A percentile compares a stretch with the other conserved stretches of the same genome.
Conservation (phyloP, 140 eudicot species). For the Anethum foeniculum region DNA sequence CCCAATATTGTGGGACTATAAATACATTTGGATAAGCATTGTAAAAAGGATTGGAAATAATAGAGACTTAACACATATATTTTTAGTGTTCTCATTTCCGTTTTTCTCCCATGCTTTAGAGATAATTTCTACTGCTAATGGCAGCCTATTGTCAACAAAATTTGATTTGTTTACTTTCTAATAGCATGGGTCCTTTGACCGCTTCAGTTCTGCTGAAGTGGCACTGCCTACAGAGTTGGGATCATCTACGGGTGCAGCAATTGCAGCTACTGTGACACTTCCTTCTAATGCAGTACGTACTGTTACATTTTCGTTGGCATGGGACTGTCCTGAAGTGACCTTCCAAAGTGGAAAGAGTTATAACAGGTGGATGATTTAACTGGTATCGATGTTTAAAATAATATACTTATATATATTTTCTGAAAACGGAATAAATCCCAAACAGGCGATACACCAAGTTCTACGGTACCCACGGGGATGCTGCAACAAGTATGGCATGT, state of each 20-base stretch:
- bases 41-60: no score
- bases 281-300: conserved; percentile 55
- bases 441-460: conserved; percentile 92
- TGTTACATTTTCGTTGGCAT: conserved; percentile 74
- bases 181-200: conserved; percentile 88
- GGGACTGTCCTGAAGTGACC: conserved; percentile 86
- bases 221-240: conserved; percentile 60
- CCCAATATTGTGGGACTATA: no score
- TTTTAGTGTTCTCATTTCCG: background rate
- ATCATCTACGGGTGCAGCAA: conserved; percentile 72
- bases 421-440: conserved; percentile 7
- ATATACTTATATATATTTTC: background rate
- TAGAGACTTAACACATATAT: no score
- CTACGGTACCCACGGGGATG: conserved; percentile 61
- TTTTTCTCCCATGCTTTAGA: background rate
- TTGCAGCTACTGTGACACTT: conserved; percentile 74
- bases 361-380: conserved; percentile 40
- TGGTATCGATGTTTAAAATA: background rate
- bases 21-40: no score
- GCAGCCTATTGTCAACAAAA: background rate
- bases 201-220: conserved; percentile 50
- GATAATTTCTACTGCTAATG: background rate
- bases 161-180: conserved; percentile 19
- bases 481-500: conserved; percentile 69
- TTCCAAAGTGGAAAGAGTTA: conserved; percentile 71